Evolutionary conservation across 768 basidiomycete species (phyloP).

Genomic region (Tulasnella sp.): DNA sequence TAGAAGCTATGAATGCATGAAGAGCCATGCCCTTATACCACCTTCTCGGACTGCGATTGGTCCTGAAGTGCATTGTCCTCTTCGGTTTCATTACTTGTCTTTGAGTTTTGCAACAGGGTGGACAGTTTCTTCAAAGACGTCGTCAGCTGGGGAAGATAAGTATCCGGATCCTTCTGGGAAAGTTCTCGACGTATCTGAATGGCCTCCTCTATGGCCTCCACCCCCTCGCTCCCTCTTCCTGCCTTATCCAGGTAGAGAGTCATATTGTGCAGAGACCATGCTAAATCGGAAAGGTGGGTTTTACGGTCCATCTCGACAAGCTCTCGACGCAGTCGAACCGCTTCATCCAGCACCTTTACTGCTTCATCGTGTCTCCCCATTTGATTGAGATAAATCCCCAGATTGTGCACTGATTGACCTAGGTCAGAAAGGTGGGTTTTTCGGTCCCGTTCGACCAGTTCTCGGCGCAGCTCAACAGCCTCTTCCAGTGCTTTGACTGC

Average conservation of each 20-base stretch:
- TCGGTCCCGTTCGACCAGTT: not conserved
- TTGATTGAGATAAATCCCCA: not conserved
- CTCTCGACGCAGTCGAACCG: not conserved
- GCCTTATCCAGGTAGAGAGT: not conserved
- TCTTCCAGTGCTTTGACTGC: not conserved
- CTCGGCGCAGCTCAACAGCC: not conserved
- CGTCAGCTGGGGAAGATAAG: not conserved
- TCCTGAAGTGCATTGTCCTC: too few relatives aligned
- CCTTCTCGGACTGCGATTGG: too few relatives aligned
- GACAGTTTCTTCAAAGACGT: not conserved
- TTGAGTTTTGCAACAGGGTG: too few relatives aligned
- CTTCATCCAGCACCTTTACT: not conserved
- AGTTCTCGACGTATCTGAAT: not conserved
- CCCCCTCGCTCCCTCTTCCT: not conserved
- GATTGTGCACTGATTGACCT: not conserved
- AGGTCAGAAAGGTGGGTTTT: too few relatives aligned
- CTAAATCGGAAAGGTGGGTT: not conserved
- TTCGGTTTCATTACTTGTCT: too few relatives aligned
- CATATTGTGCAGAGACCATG: not conserved
- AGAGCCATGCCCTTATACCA: too few relatives aligned
- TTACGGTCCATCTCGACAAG: not conserved
- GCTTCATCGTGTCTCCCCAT: not conserved
- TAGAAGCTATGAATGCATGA: too few relatives aligned
- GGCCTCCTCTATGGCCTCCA: not conserved
- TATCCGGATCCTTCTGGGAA: not conserved